A percentile compares a stretch with the other conserved stretches of the same genome.
These are phyloP conservation scores for Nymphaea thermarum DNA, from an alignment of 164 flowering plant species.

Conservation along the genomic window DNA sequence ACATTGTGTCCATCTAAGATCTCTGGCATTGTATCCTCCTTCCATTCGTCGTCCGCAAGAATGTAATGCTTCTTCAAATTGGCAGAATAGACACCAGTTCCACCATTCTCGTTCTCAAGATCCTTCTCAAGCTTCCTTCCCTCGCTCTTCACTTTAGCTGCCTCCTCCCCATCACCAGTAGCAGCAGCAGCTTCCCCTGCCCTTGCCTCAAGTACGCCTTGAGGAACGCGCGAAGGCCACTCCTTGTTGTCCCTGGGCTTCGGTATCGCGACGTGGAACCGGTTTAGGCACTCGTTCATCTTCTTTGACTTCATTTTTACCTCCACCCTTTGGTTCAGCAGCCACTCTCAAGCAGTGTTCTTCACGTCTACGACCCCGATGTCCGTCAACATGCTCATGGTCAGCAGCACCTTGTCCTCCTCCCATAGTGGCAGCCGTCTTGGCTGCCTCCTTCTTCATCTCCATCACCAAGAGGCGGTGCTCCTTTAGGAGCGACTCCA, in stretches of 20 bases:
- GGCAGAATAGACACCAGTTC: constrained; percentile 84
- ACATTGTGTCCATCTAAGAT: constrained; percentile 92
- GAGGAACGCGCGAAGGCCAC: constrained; percentile 78
- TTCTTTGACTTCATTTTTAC: constrained; percentile 82
- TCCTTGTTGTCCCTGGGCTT: constrained; percentile 79
- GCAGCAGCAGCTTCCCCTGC: constrained; percentile 28
- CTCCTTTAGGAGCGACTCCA: constrained; percentile 66
- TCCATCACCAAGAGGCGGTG: constrained; percentile 63
- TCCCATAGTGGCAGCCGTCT: constrained; percentile 60
- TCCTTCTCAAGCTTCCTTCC: constrained; percentile 64
- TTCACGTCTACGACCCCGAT: constrained; percentile 77
- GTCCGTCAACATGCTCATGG: constrained; percentile 84
- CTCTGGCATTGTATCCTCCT: constrained; percentile 75
- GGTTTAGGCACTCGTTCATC: constrained; percentile 63
- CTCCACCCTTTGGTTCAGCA: constrained; percentile 77
- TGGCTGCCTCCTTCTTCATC: constrained; percentile 79
- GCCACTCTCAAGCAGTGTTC: constrained; percentile 82
- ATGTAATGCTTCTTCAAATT: constrained; percentile 65
- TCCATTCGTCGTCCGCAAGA: constrained; percentile 70
- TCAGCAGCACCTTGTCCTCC: constrained; percentile 48
- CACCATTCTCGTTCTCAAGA: constrained; percentile 75
- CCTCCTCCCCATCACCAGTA: constrained; percentile 10
- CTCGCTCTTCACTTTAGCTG: constrained; percentile 20
- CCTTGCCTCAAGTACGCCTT: constrained; percentile 55
- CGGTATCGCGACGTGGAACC: constrained; percentile 82